A percentile compares a stretch with the other conserved stretches of the same genome.
Conservation (phyloP, 139 green algal genomes). For the Haematococcus sp. region DNA sequence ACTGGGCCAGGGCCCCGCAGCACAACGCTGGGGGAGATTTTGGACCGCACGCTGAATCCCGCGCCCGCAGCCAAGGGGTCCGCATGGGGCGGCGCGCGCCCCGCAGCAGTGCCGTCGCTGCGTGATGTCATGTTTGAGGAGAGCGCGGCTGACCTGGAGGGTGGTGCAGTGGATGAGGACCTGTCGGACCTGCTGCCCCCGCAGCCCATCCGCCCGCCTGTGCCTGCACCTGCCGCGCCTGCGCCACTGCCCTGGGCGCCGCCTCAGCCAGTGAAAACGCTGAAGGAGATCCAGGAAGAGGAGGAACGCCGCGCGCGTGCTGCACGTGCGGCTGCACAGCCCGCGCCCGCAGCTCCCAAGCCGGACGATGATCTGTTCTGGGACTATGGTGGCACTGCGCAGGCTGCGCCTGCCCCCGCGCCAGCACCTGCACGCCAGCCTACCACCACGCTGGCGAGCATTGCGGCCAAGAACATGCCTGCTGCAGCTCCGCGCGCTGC, state of each 20-base stretch:
- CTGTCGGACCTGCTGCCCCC: conserved; percentile 34
- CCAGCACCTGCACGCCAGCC: background rate
- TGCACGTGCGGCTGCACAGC: background rate
- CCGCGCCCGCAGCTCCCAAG: background rate
- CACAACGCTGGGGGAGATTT: conserved; percentile 28
- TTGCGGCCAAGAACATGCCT: background rate
- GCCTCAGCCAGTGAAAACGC: background rate
- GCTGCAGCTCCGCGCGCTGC: background rate
- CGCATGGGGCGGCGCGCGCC: conserved; percentile 30
- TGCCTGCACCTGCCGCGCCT: background rate
- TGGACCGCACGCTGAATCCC: conserved; percentile 25
- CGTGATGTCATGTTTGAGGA: conserved; percentile 45
- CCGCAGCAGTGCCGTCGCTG: conserved; percentile 18
- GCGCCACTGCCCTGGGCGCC: no score
- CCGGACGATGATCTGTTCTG: conserved; percentile 57
- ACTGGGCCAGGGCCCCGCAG: conserved; percentile 22
- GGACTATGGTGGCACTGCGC: conserved; percentile 48
- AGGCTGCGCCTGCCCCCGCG: background rate
- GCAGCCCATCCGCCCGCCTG: background rate
- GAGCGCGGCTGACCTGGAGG: conserved; percentile 49
- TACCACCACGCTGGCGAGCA: conserved; percentile 1
- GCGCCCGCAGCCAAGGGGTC: background rate
- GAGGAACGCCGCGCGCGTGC: background rate
- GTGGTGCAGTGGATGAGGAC: conserved; percentile 45
- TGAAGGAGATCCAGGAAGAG: conserved; percentile 37